Evolutionary conservation across 1,139 yeast species (phyloP), one percentile per base, ranked within the genome.

Genomic region (Torulaspora globosa): DNA sequence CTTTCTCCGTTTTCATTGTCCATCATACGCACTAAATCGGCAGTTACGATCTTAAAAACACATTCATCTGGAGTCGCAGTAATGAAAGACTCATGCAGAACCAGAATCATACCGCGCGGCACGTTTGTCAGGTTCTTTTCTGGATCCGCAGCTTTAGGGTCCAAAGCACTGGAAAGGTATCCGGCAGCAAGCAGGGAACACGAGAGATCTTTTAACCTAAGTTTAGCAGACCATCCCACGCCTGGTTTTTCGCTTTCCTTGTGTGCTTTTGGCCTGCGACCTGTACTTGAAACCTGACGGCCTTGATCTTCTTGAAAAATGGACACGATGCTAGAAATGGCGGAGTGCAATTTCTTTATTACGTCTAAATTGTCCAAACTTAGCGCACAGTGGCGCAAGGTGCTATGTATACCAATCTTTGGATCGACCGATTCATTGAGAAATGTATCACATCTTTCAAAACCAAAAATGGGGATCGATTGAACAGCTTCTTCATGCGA

Each of bases 381-480:
- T 15, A 55, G 28, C 29, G 53, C 49, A 2, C 57, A 53, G 41
- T 59, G 58, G 49, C 66, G 54, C 24, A 60, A 36, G 5, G 66
- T 62, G 18, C 57, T 51, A 8, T 55, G 54, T 8, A 58, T 27
- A 23, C 41, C 43, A n/a, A 54, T 34, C 19, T 48, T 48, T 3
- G 44, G 44, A 10, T 47, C 47, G 6, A 47, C 45, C 10, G 54
- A 37, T 31, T 56, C 55, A 33, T 55, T 55, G 5, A 58, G 39
- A 36, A 57, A 58, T 6, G 55, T 51, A 34, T 61, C 66, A 26
- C 54, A 43, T 48, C 64, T 57, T 41, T 57, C 64, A 44, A 61
- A 58, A 1, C 57, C 59, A 36, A 55, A 54, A 8, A 62, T 55
- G 5, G 65, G 65, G 6, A 55, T 39, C 2, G 54, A 43, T 3